Conservation (phyloP, 2,329 filamentous ascomycete species). For the Claviceps fusiformis region DNA sequence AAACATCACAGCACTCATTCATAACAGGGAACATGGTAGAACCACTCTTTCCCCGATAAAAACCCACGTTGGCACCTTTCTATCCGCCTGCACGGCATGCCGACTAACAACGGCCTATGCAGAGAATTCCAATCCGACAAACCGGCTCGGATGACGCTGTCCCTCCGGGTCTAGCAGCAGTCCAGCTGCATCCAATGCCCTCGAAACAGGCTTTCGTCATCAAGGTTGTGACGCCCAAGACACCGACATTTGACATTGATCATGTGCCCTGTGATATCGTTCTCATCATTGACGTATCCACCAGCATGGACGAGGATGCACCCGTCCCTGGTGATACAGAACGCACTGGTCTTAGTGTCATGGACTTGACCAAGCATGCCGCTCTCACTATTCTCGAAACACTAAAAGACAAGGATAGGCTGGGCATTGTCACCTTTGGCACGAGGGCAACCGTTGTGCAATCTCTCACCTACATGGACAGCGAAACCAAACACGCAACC, state of each 20-base stretch:
- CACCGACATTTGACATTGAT: conserved; percentile 6
- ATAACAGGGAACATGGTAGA: not conserved
- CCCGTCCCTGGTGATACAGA: conserved; percentile 34
- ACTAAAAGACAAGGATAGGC: conserved; percentile 36
- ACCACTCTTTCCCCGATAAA: not conserved
- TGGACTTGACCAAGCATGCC: conserved; percentile 49
- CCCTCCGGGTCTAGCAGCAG: not conserved
- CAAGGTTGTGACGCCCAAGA: not conserved
- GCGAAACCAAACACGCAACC: not conserved
- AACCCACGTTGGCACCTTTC: not conserved
- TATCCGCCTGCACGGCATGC: not conserved
- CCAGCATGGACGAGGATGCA: conserved; percentile 37
- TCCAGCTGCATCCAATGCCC: not conserved
- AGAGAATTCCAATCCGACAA: not conserved
- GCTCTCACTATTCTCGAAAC: conserved; percentile 44
- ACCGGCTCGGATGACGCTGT: not conserved
- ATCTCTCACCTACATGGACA: not conserved
- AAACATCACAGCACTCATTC: no score
- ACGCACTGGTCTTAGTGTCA: conserved; percentile 35
- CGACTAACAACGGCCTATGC: not conserved
- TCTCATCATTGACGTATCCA: conserved; percentile 47
- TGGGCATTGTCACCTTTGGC: not conserved
- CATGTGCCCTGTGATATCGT: conserved; percentile 46
- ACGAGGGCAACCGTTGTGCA: not conserved
- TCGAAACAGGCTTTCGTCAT: not conserved